Evolutionary conservation across 768 basidiomycete genomes (phyloP), one percentile per base, ranked within the genome.

Genomic region (Naganishia friedmannii): DNA sequence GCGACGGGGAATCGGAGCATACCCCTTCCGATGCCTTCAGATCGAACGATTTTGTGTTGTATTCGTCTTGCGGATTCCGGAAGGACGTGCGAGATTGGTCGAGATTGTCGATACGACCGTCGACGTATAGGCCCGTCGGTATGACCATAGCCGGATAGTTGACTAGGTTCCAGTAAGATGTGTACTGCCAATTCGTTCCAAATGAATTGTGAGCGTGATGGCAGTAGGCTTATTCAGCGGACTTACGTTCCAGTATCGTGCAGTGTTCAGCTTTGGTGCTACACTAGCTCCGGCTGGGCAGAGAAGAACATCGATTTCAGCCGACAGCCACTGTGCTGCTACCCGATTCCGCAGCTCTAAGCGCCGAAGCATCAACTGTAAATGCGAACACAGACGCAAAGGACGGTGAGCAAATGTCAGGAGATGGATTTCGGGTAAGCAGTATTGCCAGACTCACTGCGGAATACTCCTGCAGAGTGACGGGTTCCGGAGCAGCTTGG

Each of bases 271-370:
- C 55, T 56, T 56, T 3, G 55, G 55, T 1, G 55, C 55, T 8
- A 56, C 55, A 34, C 29, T 56, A 8, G 55, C 29, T 56, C 55
- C 55, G 32, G 55, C 55, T 21, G 55, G 55, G 32, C 55, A 56
- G 7, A 56, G 19, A 19, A 56, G 55, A 1, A 56, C 55, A 32
- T 56, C 55, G 28, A 56, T 56, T 32, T 29, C 55, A 5, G 31
- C 31, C 21, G 28, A 8, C 29, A 29, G 31, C 55, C 55, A 56
- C 55, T 56, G 55, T 21, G 55, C 55, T 21, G 55, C 55, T 6
- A 56, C 55, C 17, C 55, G 55, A 34, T 56, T 56, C 7, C 55
- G 26, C 55, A 56, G 19, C 19, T 56, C 55, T 10, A 17, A 21
- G 6, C 55, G 55, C 19, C 55, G 55, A 19, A 32, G 28, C 55